Evolutionary conservation across 371 early-diverging fungal species (phyloP), one percentile per base, ranked within the genome.

Genomic region (Rhizopus delemar): DNA sequence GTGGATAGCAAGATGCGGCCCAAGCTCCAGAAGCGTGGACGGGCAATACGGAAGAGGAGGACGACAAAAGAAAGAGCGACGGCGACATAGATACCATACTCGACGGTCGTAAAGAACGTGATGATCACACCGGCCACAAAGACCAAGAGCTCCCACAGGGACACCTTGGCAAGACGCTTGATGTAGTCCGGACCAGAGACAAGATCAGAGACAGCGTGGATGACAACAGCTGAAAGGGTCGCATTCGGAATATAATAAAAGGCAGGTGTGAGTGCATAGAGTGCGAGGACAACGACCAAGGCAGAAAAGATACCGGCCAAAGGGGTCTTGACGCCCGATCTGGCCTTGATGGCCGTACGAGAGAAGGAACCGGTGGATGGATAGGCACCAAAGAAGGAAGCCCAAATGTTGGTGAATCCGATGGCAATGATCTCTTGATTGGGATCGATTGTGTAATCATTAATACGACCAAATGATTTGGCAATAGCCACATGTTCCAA

Each of bases 361-460:
- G 76, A 75, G 51, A 78, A 78, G 2, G 79, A 78, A 33, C 79
- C 79, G 8, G 79, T 78, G 1, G 75, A 75, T 9, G 79, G 79
- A 51, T 78, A 78, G n/a, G 79, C 79, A 41, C 91, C 88, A 72
- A 95, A 87, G 80, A 94, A 92, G 32, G 92, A 72, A 12, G 89
- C 90, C 65, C 89, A 65, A 45, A 91, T 68, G 74, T 96, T 96
- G 41, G 90, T 84, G 29, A 90, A 60, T 3, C 95, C 95, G 16
- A 95, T 80, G 9, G 95, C 93, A 51, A 93, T 82, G 33, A 94
- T 69, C 67, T 96, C 97, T 69, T 94, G 94, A 65, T 87, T 86
- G 31, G 88, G 80, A 41, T 86, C 76, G 59, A 89, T 83, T 2
- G 70, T 55, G 46, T 83, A 83, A 61, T 83, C 87, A 78, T 76